Evolutionary conservation across 768 basidiomycete genomes (phyloP).

Genomic region (Tulasnella sp.): DNA sequence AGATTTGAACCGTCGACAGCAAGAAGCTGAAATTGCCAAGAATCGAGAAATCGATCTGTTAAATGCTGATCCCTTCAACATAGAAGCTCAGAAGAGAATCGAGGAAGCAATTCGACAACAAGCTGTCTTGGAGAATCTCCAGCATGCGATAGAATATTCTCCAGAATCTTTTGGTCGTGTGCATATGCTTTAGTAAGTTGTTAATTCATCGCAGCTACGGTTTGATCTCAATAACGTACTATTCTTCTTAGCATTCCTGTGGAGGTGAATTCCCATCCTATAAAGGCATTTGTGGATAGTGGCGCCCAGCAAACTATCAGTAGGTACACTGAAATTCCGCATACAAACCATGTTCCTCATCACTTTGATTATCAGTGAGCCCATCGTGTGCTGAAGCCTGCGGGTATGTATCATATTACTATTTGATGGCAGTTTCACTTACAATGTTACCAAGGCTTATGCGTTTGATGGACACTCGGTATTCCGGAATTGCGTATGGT

Average conservation of each 20-base stretch:
- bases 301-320: conserved; percentile 97
- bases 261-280: conserved; percentile 79
- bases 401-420: conserved; percentile 41
- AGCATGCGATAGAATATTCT: conserved; percentile 84
- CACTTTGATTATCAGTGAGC: conserved; percentile 44
- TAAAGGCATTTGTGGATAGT: conserved; percentile 97
- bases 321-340: conserved; percentile 29
- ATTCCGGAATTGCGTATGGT: conserved; percentile 79
- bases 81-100: conserved; percentile 85
- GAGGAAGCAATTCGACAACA: conserved; percentile 87
- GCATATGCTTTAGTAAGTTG: conserved; percentile 86
- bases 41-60: conserved; percentile 53
- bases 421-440: neutral
- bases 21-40: conserved; percentile 39
- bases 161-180: conserved; percentile 92
- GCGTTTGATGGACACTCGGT: conserved; percentile 81
- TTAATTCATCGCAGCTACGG: neutral
- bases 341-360: neutral
- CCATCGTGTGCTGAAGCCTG: conserved; percentile 85
- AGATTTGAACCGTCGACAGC: conserved; percentile 40
- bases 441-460: conserved; percentile 50
- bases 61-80: conserved; percentile 79
- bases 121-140: conserved; percentile 82
- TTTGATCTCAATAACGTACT: neutral
- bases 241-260: conserved; percentile 56